These are phyloP conservation scores for Ophiobolus disseminans DNA, from an alignment of 2,329 filamentous ascomycete species.

Conservation along the genomic window DNA sequence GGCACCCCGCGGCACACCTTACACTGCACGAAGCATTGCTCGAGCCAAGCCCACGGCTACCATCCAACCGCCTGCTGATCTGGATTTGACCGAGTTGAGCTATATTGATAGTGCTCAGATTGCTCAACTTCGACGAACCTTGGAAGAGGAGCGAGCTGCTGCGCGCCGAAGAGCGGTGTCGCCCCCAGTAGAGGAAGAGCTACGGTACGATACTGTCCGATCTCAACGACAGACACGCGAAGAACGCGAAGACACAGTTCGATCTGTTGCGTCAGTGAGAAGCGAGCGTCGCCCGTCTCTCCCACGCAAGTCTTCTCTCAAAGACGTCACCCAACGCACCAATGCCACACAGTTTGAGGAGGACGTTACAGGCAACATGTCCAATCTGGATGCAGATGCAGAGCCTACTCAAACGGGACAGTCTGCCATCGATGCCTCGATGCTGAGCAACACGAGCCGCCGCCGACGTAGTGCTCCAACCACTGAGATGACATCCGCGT, in stretches of 20 bases:
- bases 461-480: constrained; percentile 58
- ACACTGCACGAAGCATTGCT: constrained; percentile 32
- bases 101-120: constrained; percentile 62
- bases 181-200: constrained; percentile 32
- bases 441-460: constrained; percentile 57
- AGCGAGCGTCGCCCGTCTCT: constrained; percentile 49
- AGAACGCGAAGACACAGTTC: constrained; percentile 52
- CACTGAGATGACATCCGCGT: constrained; percentile 68
- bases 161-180: constrained; percentile 41
- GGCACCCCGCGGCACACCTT: constrained; percentile 38
- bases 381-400: constrained; percentile 32
- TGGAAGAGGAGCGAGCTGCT: constrained; percentile 62
- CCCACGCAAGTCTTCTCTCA: constrained; percentile 64
- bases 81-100: constrained; percentile 61
- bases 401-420: constrained; percentile 42
- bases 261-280: constrained; percentile 47
- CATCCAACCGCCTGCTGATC: constrained; percentile 38
- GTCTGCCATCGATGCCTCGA: constrained; percentile 47
- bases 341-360: constrained; percentile 40
- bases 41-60: constrained; percentile 22
- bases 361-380: constrained; percentile 44
- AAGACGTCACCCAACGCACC: constrained; percentile 54
- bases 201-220: constrained; percentile 50
- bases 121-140: constrained; percentile 59
- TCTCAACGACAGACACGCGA: constrained; percentile 48